phyloP scores from a whole-genome alignment of 768 basidiomycete genomes.

The Suillus sp. region DNA sequence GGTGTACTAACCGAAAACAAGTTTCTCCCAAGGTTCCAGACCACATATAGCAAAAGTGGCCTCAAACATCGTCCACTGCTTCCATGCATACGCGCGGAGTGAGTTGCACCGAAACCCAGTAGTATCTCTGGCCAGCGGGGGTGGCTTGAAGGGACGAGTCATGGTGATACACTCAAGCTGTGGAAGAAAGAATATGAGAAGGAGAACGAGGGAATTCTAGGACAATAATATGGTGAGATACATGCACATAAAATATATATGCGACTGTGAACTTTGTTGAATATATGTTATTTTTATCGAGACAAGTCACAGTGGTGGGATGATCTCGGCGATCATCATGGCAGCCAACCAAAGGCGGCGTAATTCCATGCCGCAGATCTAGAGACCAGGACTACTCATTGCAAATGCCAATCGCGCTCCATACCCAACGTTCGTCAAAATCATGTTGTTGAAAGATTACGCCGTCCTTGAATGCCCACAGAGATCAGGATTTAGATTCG shows the following conservation, averaged over 20 bases:
- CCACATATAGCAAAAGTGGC: constrained; percentile 53
- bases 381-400: neutral
- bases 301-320: neutral
- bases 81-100: constrained; percentile 40
- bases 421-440: neutral
- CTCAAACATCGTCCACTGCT: constrained; percentile 51
- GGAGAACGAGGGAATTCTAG: neutral
- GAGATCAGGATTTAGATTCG: neutral
- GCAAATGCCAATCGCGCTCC: neutral
- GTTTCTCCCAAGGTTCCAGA: constrained; percentile 65
- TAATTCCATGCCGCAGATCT: neutral
- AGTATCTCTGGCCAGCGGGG: neutral
- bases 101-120: constrained; percentile 10
- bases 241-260: neutral
- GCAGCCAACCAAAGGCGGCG: neutral
- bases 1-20: constrained; percentile 47
- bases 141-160: neutral
- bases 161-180: neutral
- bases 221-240: constrained; percentile 1
- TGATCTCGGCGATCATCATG: neutral
- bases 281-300: constrained; percentile 3
- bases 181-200: neutral
- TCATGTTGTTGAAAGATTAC: neutral
- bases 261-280: neutral
- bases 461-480: neutral